A percentile compares a stretch with the other conserved stretches of the same genome.
Conservation (phyloP, 148 eudicot species). For the Diospyros lotus region DNA sequence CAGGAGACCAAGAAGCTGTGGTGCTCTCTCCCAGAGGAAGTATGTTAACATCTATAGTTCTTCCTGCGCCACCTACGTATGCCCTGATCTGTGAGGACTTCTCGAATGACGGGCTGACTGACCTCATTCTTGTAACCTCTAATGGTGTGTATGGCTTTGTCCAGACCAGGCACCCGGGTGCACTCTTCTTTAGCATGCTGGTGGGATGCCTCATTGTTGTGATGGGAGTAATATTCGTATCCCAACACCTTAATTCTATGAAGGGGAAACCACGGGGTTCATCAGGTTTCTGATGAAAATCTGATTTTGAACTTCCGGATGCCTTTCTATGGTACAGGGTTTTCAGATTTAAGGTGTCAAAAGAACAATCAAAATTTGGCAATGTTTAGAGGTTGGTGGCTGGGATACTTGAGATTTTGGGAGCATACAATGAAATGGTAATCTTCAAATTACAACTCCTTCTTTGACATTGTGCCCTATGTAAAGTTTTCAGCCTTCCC, state of each 20-base stretch:
- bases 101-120: conserved; percentile 90
- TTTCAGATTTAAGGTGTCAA: background rate
- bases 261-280: conserved; percentile 78
- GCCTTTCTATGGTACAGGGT: background rate
- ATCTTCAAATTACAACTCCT: too few relatives aligned
- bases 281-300: conserved; percentile 33
- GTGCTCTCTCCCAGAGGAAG: conserved; percentile 81
- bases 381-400: background rate
- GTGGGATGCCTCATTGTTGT: conserved; percentile 94
- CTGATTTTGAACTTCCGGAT: background rate
- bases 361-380: background rate
- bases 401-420: background rate
- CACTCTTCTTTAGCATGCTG: conserved; percentile 91
- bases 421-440: too few relatives aligned
- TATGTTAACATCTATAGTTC: conserved; percentile 59
- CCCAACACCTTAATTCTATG: conserved; percentile 76
- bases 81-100: conserved; percentile 76
- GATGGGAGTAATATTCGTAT: conserved; percentile 90
- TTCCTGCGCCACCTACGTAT: conserved; percentile 90
- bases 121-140: conserved; percentile 73
- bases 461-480: too few relatives aligned
- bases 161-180: conserved; percentile 98
- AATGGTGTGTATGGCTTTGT: conserved; percentile 90
- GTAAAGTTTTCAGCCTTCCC: too few relatives aligned
- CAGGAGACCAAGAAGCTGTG: conserved; percentile 88